Percentiles rank a stretch among this genome's conserved stretches.
These are phyloP conservation scores for Ophiostoma australiae DNA, from an alignment of 2,329 filamentous ascomycete genomes.

Conservation along the genomic window DNA sequence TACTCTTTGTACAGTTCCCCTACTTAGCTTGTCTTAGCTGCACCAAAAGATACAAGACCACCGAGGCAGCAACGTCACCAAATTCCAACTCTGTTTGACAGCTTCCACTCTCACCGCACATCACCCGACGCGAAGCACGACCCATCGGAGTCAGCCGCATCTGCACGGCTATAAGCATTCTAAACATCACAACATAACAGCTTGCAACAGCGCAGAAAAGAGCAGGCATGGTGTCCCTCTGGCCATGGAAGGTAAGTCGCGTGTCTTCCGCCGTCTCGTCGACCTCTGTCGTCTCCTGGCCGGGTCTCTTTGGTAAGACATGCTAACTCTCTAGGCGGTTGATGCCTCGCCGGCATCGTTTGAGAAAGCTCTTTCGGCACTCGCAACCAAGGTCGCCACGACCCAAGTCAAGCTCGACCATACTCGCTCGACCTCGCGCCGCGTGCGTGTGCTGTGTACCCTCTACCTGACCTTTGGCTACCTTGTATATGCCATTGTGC, in stretches of 20 bases:
- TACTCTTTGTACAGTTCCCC: background rate
- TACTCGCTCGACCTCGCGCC: slow-evolving; percentile 65
- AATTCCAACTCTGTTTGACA: background rate
- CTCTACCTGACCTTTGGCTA: slow-evolving; percentile 89
- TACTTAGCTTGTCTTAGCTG: background rate
- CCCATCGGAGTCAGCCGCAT: background rate
- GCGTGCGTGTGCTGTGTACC: slow-evolving; percentile 79
- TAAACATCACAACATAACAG: background rate
- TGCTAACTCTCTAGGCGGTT: slow-evolving; percentile 54
- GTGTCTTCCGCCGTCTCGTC: background rate
- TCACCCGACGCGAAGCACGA: background rate
- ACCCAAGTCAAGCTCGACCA: slow-evolving; percentile 69
- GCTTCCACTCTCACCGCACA: background rate
- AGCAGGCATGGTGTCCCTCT: slow-evolving; percentile 33
- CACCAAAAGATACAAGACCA: slow-evolving; percentile 2
- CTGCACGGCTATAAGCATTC: background rate
- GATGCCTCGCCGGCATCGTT: slow-evolving; percentile 83
- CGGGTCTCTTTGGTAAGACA: background rate
- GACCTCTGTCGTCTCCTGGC: background rate
- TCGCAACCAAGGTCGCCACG: slow-evolving; percentile 76
- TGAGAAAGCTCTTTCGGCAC: slow-evolving; percentile 78
- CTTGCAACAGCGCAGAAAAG: background rate
- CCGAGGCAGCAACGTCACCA: slow-evolving; percentile 10
- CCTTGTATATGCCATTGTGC: slow-evolving; percentile 75
- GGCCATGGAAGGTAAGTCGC: slow-evolving; percentile 29